These are phyloP conservation scores for Beta corolliflora DNA, from an alignment of 179 eudicot species.

Conservation along the genomic window DNA sequence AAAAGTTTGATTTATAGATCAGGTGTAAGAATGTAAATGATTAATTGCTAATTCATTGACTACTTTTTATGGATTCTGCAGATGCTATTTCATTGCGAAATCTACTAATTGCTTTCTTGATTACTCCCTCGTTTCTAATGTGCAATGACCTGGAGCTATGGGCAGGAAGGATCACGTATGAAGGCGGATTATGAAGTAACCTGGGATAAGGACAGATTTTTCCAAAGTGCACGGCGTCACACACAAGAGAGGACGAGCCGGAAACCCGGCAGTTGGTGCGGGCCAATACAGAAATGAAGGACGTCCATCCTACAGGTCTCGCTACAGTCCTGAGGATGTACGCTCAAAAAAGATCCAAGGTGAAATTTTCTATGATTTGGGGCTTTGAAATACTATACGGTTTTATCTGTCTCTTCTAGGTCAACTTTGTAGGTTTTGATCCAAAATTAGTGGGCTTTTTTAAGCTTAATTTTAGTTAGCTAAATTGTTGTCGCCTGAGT, in stretches of 20 bases:
- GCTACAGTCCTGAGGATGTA: slow-evolving; percentile 52
- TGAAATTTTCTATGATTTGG: slow-evolving; percentile 12
- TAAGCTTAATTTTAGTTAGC: too few species aligned
- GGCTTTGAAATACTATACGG: too few species aligned
- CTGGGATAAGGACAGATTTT: slow-evolving; percentile 73
- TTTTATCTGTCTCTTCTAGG: background rate
- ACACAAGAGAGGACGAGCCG: slow-evolving; percentile 41
- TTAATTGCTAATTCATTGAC: too few species aligned
- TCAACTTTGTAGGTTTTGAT: background rate
- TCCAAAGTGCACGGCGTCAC: slow-evolving; percentile 41
- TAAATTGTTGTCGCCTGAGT: too few species aligned
- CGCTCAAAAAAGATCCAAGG: slow-evolving; percentile 78
- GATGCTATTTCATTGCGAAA: too few species aligned
- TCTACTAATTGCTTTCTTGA: background rate
- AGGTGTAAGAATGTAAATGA: too few species aligned
- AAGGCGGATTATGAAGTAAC: slow-evolving; percentile 82
- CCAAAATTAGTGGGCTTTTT: too few species aligned
- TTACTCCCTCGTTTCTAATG: background rate
- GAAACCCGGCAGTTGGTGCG: slow-evolving; percentile 27
- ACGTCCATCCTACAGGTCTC: slow-evolving; percentile 43
- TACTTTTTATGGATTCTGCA: too few species aligned
- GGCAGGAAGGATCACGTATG: slow-evolving; percentile 83
- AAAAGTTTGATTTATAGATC: too few species aligned
- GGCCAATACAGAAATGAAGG: slow-evolving; percentile 50
- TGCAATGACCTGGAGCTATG: slow-evolving; percentile 1